These are phyloP conservation scores for Pseudopyricularia cyperi DNA, from an alignment of 2,329 filamentous ascomycete genomes.

Conservation along the genomic window DNA sequence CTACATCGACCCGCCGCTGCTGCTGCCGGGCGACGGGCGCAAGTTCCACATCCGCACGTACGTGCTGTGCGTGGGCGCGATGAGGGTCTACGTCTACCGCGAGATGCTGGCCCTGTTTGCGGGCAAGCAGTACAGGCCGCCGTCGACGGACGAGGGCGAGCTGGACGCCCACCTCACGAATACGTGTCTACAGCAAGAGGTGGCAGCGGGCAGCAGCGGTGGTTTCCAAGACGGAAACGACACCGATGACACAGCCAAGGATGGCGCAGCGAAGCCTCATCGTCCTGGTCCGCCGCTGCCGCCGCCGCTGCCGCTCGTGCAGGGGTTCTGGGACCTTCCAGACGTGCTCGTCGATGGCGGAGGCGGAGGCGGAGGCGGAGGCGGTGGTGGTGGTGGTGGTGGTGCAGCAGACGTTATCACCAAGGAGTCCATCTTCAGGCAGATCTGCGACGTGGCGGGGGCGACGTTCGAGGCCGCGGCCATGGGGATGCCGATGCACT, in stretches of 20 bases:
- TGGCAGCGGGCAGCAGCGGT: conserved; percentile 7
- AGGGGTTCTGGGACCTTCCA: conserved; percentile 54
- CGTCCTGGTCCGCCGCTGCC: neutral
- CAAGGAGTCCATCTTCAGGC: conserved; percentile 51
- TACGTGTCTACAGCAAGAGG: conserved; percentile 69
- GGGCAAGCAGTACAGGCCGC: conserved; percentile 55
- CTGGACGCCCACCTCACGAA: conserved; percentile 81
- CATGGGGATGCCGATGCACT: conserved; percentile 73
- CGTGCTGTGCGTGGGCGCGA: conserved; percentile 64
- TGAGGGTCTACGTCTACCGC: conserved; percentile 75
- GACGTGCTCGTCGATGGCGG: conserved; percentile 13
- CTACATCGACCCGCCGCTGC: conserved; percentile 80
- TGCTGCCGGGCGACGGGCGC: conserved; percentile 51
- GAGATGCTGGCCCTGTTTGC: conserved; percentile 93
- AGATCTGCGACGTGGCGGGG: conserved; percentile 61
- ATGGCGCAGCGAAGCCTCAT: conserved; percentile 31
- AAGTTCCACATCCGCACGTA: conserved; percentile 97
- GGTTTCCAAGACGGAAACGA: neutral
- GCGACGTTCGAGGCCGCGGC: conserved; percentile 82
- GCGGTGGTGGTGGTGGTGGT: conserved; percentile 13
- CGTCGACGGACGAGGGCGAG: conserved; percentile 36
- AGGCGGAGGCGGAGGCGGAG: conserved; percentile 12
- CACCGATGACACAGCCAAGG: conserved; percentile 27
- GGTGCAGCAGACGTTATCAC: neutral
- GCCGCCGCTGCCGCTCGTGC: conserved; percentile 3